These are phyloP conservation scores for Raphanus raphanistrum DNA, from an alignment of 345 rosid genomes.

Conservation along the genomic window DNA sequence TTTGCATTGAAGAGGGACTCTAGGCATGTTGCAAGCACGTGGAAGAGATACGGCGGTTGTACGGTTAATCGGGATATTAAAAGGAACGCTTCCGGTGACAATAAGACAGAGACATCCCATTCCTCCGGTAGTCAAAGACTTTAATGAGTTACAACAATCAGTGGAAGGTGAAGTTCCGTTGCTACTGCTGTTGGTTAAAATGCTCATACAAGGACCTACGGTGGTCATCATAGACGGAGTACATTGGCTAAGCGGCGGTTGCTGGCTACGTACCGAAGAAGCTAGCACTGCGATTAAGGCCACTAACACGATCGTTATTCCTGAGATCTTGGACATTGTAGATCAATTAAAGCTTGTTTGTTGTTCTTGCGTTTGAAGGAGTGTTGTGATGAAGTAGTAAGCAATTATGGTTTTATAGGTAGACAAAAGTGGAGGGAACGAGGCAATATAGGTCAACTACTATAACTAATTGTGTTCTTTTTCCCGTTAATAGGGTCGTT, in stretches of 20 bases:
- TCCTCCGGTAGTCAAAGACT: conserved; percentile 54
- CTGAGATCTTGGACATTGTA: conserved; percentile 27
- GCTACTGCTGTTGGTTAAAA: conserved; percentile 60
- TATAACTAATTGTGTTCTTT: conserved; percentile 29
- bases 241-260: conserved; percentile 58
- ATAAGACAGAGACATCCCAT: conserved; percentile 77
- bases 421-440: conserved; percentile 37
- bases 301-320: not conserved
- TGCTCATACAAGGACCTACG: conserved; percentile 71
- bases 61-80: conserved; percentile 71
- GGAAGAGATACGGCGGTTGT: conserved; percentile 83
- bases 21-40: conserved; percentile 78
- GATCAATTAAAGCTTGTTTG: not conserved
- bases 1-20: conserved; percentile 81
- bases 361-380: conserved; percentile 18
- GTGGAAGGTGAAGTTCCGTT: conserved; percentile 61
- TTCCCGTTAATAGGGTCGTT: conserved; percentile 26
- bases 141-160: conserved; percentile 67
- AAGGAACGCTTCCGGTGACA: conserved; percentile 66
- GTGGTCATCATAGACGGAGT: conserved; percentile 49
- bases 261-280: conserved; percentile 40
- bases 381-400: conserved; percentile 21
- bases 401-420: conserved; percentile 30
- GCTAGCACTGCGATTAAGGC: conserved; percentile 22
- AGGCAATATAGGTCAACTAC: conserved; percentile 33